phyloP scores from a whole-genome alignment of 2,329 filamentous ascomycete species.

The Penicillium hesseltinei region DNA sequence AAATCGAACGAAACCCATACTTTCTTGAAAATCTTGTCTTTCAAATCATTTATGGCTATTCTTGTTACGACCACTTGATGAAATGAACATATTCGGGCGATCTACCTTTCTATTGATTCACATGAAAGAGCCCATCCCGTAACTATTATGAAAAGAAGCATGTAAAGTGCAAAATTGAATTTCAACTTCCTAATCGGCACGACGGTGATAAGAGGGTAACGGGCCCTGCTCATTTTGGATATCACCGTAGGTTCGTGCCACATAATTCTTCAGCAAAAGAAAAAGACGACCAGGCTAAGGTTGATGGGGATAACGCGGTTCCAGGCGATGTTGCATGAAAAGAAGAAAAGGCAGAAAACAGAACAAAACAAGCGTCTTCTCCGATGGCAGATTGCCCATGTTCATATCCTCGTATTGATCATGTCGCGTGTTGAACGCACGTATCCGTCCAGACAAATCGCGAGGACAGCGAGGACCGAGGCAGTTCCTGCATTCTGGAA shows the following conservation, averaged over 20 bases:
- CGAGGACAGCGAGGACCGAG: not conserved
- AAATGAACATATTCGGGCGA: conserved; percentile 19
- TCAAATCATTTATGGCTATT: conserved; percentile 4
- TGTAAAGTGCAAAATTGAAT: conserved; percentile 8
- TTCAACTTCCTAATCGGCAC: conserved; percentile 5
- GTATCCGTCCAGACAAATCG: conserved; percentile 2
- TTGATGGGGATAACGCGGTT: conserved; percentile 1
- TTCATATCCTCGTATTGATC: conserved; percentile 4
- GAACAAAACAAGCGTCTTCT: conserved; percentile 7
- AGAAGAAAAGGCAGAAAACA: conserved; percentile 11
- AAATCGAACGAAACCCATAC: conserved; percentile 3
- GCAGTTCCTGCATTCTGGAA: not conserved
- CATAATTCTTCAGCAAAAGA: not conserved
- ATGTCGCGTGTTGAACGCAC: conserved; percentile 23
- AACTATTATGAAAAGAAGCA: conserved; percentile 16
- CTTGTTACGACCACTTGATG: not conserved
- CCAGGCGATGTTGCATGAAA: conserved; percentile 12
- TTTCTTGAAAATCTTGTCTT: not conserved
- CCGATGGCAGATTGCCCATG: not conserved
- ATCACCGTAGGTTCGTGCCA: conserved; percentile 1
- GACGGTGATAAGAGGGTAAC: not conserved
- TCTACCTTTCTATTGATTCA: not conserved
- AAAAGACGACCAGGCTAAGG: conserved; percentile 5
- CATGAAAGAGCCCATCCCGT: not conserved
- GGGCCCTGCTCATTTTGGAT: not conserved